Conservation (phyloP, 2,329 filamentous ascomycete species). For the Fusarium poae region DNA sequence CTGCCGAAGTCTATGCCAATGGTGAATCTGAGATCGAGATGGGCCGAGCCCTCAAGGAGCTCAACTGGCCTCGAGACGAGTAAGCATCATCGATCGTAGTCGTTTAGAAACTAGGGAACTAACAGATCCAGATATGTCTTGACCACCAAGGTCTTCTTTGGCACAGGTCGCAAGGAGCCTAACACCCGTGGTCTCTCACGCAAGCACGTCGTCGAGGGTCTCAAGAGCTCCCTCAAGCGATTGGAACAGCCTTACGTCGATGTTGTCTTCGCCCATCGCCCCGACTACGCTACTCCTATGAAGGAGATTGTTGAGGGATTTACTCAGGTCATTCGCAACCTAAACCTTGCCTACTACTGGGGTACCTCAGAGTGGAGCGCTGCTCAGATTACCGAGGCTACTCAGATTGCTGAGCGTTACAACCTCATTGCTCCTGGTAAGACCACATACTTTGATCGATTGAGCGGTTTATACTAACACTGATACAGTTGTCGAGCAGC, state of each 20-base stretch:
- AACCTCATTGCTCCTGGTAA: slow-evolving; percentile 68
- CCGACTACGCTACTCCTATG: slow-evolving; percentile 46
- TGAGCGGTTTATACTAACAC: fast-evolving
- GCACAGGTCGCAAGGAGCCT: slow-evolving; percentile 49
- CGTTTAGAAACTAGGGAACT: not conserved
- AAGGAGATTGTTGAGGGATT: slow-evolving; percentile 49
- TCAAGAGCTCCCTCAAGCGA: slow-evolving; percentile 46
- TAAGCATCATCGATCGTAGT: fast-evolving
- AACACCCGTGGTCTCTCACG: slow-evolving; percentile 74
- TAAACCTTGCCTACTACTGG: slow-evolving; percentile 50
- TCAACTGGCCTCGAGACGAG: slow-evolving; percentile 70
- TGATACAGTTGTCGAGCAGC: slow-evolving; percentile 70
- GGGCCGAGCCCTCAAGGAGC: slow-evolving; percentile 69
- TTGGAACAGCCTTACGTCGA: slow-evolving; percentile 48
- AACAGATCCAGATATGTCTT: slow-evolving; percentile 59
- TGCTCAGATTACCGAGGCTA: slow-evolving; percentile 72
- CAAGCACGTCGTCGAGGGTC: slow-evolving; percentile 73
- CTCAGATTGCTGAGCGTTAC: slow-evolving; percentile 66
- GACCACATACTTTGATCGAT: fast-evolving
- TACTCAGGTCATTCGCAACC: slow-evolving; percentile 47
- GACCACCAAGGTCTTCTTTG: slow-evolving; percentile 56
- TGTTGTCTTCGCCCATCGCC: slow-evolving; percentile 48
- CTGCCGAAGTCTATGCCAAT: slow-evolving; percentile 68
- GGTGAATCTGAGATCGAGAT: slow-evolving; percentile 74
- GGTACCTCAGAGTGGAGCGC: slow-evolving; percentile 78